A percentile compares a stretch with the other conserved stretches of the same genome.
Conservation (phyloP, 495 filamentous ascomycete genomes). For the Penicillium roqueforti region DNA sequence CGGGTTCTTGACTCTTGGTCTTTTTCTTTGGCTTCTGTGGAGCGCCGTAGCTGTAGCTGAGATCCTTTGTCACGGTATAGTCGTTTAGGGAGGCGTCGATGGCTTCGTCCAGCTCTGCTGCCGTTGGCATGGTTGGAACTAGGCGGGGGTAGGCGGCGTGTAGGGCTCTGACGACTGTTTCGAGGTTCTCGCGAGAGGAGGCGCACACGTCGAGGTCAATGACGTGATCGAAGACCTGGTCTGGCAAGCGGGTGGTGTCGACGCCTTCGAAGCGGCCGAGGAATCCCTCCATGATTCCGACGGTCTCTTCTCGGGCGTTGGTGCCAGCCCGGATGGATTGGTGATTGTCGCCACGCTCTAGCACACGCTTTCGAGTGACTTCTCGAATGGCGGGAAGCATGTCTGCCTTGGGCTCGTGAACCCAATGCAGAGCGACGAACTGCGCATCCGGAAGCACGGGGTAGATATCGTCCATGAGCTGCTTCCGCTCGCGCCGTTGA, state of each 20-base stretch:
- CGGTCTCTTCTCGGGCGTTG: constrained; percentile 60
- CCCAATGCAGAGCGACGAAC: constrained; percentile 89
- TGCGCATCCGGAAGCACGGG: constrained; percentile 54
- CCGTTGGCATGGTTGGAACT: constrained; percentile 62
- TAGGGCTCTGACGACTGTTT: constrained; percentile 67
- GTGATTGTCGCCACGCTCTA: constrained; percentile 89
- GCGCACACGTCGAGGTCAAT: constrained; percentile 78
- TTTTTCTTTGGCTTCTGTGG: constrained; percentile 41
- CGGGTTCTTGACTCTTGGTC: constrained; percentile 15
- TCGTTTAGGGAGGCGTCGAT: constrained; percentile 71
- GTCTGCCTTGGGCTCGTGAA: constrained; percentile 63
- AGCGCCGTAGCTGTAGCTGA: constrained; percentile 45
- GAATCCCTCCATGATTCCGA: constrained; percentile 95
- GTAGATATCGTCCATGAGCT: constrained; percentile 76
- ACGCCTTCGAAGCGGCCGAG: constrained; percentile 76
- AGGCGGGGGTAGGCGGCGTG: constrained; percentile 70
- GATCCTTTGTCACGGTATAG: constrained; percentile 71
- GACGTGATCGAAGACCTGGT: constrained; percentile 71
- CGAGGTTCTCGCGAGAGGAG: constrained; percentile 80
- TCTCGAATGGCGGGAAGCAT: constrained; percentile 60
- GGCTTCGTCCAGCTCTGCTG: constrained; percentile 74
- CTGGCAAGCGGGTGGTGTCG: constrained; percentile 58
- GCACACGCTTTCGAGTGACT: constrained; percentile 73
- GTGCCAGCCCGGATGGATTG: constrained; percentile 88
- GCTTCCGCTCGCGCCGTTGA: constrained; percentile 76